Evolutionary conservation across 768 basidiomycete genomes (phyloP), one percentile per base, ranked within the genome.

Genomic region (Suillus fuscotomentosus): DNA sequence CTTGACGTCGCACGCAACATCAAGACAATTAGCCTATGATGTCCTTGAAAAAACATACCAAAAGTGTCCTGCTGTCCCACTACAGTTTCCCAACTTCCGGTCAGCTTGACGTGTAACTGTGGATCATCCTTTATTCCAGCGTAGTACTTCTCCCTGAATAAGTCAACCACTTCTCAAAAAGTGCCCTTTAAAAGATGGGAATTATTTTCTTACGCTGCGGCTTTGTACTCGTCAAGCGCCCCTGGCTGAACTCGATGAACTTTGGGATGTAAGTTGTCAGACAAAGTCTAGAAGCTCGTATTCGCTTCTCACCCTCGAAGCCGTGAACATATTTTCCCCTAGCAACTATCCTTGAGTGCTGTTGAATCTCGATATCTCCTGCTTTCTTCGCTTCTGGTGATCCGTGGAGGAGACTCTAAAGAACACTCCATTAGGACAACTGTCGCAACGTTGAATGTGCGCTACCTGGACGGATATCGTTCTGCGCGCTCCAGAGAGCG

Each of bases 321-420:
- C 89, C 92, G 75, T 97, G 95, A 41, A 96, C 84, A 73, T 95
- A 96, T 82, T 99, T 99, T 54, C 95, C 94, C 64, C 97, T 82
- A 41, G 93, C 97, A 47, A 99, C 90, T 9, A 96, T 78, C 70
- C 88, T 84, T 2, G 94, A 95, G 75, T 99, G 95, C 71, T 96
- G 92, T 63, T 86, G 85, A 53, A 84, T 79, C 63, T 90, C 89
- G 43, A 86, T 77, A 59, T 92, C 91, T 47, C 94, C 92, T 51
- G 88, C 92, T 71, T 84, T 82, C 78, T 92, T 91, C 53, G 96
- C 96, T 71, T 95, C 89, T 54, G 88, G 88, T 38, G 94, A 95
- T n/a, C 97, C 97, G 76, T 99, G 95, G 64, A 99, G 80, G 62
- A 99, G 75, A 22, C 91, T 86, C 94, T 95, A 60, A 60, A 70